Evolutionary conservation across 164 flowering plant species (phyloP).

Genomic region (Echeveria elegans): DNA sequence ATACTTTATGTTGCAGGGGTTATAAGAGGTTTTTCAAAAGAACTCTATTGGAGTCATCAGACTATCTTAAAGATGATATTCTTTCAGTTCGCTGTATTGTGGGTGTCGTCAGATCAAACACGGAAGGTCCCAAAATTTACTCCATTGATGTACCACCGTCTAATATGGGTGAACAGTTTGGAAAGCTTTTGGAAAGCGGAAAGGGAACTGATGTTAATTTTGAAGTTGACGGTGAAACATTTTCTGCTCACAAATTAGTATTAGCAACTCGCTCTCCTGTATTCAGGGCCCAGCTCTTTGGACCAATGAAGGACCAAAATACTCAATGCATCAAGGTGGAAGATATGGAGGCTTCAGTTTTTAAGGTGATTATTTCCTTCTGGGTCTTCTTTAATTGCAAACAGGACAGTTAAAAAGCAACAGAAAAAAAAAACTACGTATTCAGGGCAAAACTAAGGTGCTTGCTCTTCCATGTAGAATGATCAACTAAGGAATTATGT

Average conservation of each 20-base stretch:
- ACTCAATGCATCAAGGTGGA: not conserved
- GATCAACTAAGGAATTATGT: too few relatives aligned
- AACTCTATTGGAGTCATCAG: not conserved
- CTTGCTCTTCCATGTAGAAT: too few relatives aligned
- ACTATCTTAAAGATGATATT: not conserved
- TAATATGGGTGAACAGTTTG: not conserved
- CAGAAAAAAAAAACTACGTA: not conserved
- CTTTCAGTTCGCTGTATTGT: not conserved
- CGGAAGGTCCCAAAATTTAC: not conserved
- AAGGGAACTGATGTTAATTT: not conserved
- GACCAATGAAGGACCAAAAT: not conserved
- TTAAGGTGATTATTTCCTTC: not conserved
- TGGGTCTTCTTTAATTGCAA: not conserved
- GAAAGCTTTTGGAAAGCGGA: not conserved
- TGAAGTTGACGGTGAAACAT: not conserved
- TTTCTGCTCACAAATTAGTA: not conserved
- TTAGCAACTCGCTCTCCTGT: not conserved
- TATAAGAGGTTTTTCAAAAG: not conserved
- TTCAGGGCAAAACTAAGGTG: too few relatives aligned
- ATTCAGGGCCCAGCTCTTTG: not conserved
- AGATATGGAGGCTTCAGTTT: slow-evolving; percentile 32
- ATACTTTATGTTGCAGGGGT: not conserved
- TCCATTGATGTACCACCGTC: not conserved
- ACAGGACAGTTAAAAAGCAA: too few relatives aligned
- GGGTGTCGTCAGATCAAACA: not conserved